Base-by-base conservation (phyloP, 768 basidiomycete species). In the Boletus subparvulus region DNA sequence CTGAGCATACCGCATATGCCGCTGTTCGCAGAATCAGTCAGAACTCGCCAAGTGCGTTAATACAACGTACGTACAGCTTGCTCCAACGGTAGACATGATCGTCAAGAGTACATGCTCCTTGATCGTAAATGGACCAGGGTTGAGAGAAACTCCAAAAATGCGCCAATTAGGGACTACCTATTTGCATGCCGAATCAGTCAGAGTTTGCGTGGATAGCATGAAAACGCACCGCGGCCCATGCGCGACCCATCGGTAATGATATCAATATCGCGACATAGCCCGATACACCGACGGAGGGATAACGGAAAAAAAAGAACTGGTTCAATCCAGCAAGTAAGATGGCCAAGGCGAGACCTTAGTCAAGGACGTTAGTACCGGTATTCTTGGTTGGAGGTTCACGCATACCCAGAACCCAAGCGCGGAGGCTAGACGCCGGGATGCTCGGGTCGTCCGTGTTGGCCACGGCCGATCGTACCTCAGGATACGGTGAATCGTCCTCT, bases 401-500 rank as follows among this genome's bases (percentile, higher is more conserved):
- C 59, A 42, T 56, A 64, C 86, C 86, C 42, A 87, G 72, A 0
- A 80, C 71, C 84, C 85, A 87, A 6, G 81, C 78, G 47, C 85
- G 82, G 24, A 92, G 39, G 36, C 81, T 81, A 33, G 78, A 78
- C 6, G 75, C 78, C 1, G 86, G 86, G 74, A 88, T 87, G 36
- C 71, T 70, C 5, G 80, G 80, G 66, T 90, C 88, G 63, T 90
- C 88, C 33, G 81, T 83, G 69, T 87, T 88, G 19, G 85, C 82
- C 10, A 90, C 88, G 8, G 88, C 87, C 9, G 86, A 84, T 44
- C 88, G 83, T 13, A 90, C 89, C 68, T 93, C 91, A 7, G 88
- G 88, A 66, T 93, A 93, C 5, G 91, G 91, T 3, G 89, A 91
- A 68, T 92, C 91, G 61, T 92, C 87, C 66, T 81, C 80, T 77